Conservation (phyloP, 2,329 filamentous ascomycete genomes). For the Arthrobotrys conoides region DNA sequence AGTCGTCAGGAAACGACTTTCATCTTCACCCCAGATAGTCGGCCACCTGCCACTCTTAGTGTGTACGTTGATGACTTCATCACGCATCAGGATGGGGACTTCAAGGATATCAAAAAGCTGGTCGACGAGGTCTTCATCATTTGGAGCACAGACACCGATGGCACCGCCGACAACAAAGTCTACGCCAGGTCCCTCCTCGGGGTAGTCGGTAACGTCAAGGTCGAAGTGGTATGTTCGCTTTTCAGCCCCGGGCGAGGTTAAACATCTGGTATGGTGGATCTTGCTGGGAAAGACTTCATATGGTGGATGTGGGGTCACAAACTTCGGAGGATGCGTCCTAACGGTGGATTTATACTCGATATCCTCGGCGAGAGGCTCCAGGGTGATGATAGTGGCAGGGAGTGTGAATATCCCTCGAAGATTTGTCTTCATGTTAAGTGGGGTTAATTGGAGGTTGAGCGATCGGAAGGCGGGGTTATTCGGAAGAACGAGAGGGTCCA, state of each 20-base stretch:
- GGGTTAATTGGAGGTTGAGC: slow-evolving; percentile 81
- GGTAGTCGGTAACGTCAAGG: slow-evolving; percentile 95
- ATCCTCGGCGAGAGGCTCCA: slow-evolving; percentile 72
- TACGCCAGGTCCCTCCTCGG: slow-evolving; percentile 80
- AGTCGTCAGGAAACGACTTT: slow-evolving; percentile 86
- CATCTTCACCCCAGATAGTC: slow-evolving; percentile 95
- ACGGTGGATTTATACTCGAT: slow-evolving; percentile 67
- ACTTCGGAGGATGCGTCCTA: slow-evolving; percentile 80
- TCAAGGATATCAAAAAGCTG: slow-evolving; percentile 85
- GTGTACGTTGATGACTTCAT: slow-evolving; percentile 84
- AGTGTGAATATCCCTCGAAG: slow-evolving; percentile 80
- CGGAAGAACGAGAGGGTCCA: slow-evolving; percentile 69
- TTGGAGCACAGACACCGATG: slow-evolving; percentile 92
- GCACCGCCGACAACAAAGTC: slow-evolving; percentile 98
- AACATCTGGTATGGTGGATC: slow-evolving; percentile 84
- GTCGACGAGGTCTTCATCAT: slow-evolving; percentile 81
- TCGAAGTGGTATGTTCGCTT: slow-evolving; percentile 99
- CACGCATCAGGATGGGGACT: slow-evolving; percentile 84
- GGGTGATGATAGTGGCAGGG: slow-evolving; percentile 81
- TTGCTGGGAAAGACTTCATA: slow-evolving; percentile 93
- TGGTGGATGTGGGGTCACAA: slow-evolving; percentile 93
- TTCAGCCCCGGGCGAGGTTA: slow-evolving; percentile 89
- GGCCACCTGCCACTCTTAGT: slow-evolving; percentile 91
- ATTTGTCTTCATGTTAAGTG: slow-evolving; percentile 78
- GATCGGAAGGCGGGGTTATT: slow-evolving; percentile 88